Conservation (phyloP, 768 basidiomycete species). For the Guyanaporus albipodus region DNA sequence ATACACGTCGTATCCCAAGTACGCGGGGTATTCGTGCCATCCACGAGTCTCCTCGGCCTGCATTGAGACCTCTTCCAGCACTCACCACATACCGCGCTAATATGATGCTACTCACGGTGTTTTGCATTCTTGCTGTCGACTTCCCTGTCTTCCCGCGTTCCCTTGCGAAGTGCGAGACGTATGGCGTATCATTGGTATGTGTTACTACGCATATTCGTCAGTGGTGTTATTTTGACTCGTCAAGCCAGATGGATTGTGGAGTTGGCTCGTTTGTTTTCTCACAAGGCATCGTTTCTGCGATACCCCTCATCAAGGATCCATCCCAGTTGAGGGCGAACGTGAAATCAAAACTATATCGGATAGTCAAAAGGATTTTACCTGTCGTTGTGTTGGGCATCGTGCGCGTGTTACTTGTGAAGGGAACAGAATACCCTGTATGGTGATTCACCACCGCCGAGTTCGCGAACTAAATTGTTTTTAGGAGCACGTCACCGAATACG, state of each 20-base stretch:
- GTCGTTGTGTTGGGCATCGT: slow-evolving; percentile 70
- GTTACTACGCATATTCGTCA: background rate
- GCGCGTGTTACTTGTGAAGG: slow-evolving; percentile 84
- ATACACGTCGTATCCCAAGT: background rate
- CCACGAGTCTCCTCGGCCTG: background rate
- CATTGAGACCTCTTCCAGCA: slow-evolving; percentile 57
- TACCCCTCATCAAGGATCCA: slow-evolving; percentile 68
- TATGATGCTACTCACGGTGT: slow-evolving; percentile 90
- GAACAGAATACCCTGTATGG: slow-evolving; percentile 86
- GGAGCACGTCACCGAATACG: slow-evolving; percentile 98
- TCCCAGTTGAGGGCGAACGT: slow-evolving; percentile 46
- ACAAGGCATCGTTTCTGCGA: slow-evolving; percentile 87
- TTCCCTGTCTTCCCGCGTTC: slow-evolving; percentile 87
- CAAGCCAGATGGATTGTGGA: slow-evolving; percentile 88
- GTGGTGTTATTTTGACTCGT: background rate
- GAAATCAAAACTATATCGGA: slow-evolving; percentile 45
- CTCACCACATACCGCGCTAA: slow-evolving; percentile 87
- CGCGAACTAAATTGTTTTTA: slow-evolving; percentile 33
- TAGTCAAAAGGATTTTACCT: slow-evolving; percentile 59
- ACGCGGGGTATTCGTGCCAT: background rate
- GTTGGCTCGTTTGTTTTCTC: slow-evolving; percentile 98
- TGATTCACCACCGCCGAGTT: background rate
- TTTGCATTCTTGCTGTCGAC: slow-evolving; percentile 94
- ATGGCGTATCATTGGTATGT: slow-evolving; percentile 87
- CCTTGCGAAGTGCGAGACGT: slow-evolving; percentile 91